Percentiles rank a stretch among this genome's conserved stretches.
Conservation (phyloP, 768 basidiomycete species). For the Leccinellum rugosiceps region DNA sequence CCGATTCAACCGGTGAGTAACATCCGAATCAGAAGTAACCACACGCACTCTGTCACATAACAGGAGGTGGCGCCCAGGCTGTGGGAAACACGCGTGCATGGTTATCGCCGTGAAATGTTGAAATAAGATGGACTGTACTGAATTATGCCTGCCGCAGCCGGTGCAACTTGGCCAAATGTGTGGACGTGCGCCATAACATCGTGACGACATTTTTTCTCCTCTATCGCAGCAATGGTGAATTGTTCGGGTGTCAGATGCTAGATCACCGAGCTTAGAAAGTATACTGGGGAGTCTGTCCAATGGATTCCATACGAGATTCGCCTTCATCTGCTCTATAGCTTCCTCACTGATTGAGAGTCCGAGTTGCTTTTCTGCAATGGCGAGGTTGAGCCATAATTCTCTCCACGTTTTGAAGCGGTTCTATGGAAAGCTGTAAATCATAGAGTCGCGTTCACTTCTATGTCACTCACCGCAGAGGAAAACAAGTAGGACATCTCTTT, state of each 20-base stretch:
- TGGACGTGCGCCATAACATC: slow-evolving; percentile 99
- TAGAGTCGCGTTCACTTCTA: background rate
- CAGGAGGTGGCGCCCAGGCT: slow-evolving; percentile 97
- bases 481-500: slow-evolving; percentile 98
- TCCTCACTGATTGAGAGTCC: slow-evolving; percentile 86
- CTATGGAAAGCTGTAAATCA: slow-evolving; percentile 38
- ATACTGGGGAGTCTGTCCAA: background rate
- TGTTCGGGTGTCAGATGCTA: slow-evolving; percentile 85
- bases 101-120: slow-evolving; percentile 8
- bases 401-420: slow-evolving; percentile 96
- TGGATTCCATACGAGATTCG: slow-evolving; percentile 62
- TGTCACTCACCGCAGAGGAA: slow-evolving; percentile 74
- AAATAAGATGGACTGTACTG: slow-evolving; percentile 52
- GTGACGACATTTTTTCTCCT: slow-evolving; percentile 97
- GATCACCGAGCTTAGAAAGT: slow-evolving; percentile 6
- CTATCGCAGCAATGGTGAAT: slow-evolving; percentile 85
- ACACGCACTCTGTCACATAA: slow-evolving; percentile 92
- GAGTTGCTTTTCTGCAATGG: slow-evolving; percentile 93
- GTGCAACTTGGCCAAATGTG: slow-evolving; percentile 91
- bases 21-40: slow-evolving; percentile 1
- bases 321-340: slow-evolving; percentile 92
- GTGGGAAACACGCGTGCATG: slow-evolving; percentile 10
- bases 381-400: slow-evolving; percentile 92
- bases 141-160: slow-evolving; percentile 93
- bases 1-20: slow-evolving; percentile 12